Percentiles rank a stretch among this genome's conserved stretches.
Evolutionary conservation across 23 red algal genomes (phyloP).

Genomic region (Gracilaria gracilis): DNA sequence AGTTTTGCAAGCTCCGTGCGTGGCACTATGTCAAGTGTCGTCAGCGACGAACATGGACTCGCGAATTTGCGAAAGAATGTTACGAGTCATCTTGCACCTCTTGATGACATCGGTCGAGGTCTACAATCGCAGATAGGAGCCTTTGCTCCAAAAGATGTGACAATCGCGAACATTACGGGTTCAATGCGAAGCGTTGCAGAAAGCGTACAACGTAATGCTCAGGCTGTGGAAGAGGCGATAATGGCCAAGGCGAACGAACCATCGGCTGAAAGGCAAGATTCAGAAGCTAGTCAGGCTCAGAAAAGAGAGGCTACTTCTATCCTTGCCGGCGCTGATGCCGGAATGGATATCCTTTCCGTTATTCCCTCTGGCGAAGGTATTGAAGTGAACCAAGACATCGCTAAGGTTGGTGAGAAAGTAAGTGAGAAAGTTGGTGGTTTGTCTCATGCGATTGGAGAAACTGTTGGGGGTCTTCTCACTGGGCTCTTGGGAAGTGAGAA

Average conservation of each 20-base stretch:
- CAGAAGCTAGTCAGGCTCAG: background rate
- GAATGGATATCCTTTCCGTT: constrained; percentile 41
- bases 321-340: constrained; percentile 26
- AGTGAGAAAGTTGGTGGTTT: constrained; percentile 34
- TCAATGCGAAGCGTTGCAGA: constrained; percentile 56
- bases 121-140: constrained; percentile 45
- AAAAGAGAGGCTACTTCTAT: constrained; percentile 1
- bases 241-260: constrained; percentile 54
- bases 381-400: constrained; percentile 66
- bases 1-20: constrained; percentile 59
- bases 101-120: constrained; percentile 52
- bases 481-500: constrained; percentile 47
- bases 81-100: constrained; percentile 45
- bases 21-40: constrained; percentile 45
- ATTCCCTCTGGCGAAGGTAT: constrained; percentile 42
- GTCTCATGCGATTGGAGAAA: constrained; percentile 50
- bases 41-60: constrained; percentile 24
- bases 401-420: constrained; percentile 58
- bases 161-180: constrained; percentile 55
- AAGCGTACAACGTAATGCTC: constrained; percentile 62
- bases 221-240: constrained; percentile 60
- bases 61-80: constrained; percentile 64
- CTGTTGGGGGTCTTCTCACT: constrained; percentile 59
- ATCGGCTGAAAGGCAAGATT: background rate
- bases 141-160: constrained; percentile 50